Percentiles rank a stretch among this genome's conserved stretches.
Conservation (phyloP, 2,329 filamentous ascomycete genomes). For the Sporothrix protearum region DNA sequence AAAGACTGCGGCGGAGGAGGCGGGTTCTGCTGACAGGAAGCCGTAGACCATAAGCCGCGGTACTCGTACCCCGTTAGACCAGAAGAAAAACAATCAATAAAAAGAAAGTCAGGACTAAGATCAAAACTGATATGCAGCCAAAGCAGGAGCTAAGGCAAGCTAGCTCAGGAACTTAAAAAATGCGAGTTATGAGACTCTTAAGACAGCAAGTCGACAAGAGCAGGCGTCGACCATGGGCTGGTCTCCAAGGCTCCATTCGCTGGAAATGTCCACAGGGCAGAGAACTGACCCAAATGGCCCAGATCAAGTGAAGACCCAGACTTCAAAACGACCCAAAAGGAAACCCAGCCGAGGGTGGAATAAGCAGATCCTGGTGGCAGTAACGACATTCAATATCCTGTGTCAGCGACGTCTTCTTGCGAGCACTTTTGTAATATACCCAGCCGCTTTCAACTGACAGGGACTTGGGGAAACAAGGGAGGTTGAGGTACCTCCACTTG, state of each 20-base stretch:
- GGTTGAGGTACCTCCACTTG: neutral
- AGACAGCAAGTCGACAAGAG: neutral
- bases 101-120: neutral
- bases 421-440: too few species aligned
- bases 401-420: neutral
- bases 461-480: neutral
- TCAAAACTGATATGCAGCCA: neutral
- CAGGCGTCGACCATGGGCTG: neutral
- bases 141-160: neutral
- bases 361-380: neutral
- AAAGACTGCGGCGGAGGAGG: neutral
- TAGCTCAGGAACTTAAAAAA: neutral
- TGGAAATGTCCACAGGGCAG: neutral
- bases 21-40: conserved; percentile 1
- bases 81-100: neutral
- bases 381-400: neutral
- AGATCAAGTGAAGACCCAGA: too few species aligned
- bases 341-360: neutral
- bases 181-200: neutral
- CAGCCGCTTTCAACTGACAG: too few species aligned
- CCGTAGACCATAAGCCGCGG: neutral
- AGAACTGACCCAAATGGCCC: too few species aligned
- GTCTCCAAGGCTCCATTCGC: neutral
- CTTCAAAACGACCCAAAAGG: neutral
- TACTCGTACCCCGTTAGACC: neutral